phyloP scores from a whole-genome alignment of 768 basidiomycete species.

The Mycena belliarum region DNA sequence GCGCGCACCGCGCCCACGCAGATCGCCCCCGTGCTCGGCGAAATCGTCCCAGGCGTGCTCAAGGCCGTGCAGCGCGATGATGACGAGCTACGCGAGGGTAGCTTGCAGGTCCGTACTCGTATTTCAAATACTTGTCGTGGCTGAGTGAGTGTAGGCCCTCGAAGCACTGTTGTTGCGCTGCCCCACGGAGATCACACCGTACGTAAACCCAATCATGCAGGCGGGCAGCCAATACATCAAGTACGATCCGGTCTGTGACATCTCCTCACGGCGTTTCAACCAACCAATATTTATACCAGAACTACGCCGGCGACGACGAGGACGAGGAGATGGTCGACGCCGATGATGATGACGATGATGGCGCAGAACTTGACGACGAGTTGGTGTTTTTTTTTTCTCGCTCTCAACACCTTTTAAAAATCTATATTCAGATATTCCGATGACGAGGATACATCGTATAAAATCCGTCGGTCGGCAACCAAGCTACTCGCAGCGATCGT shows the following conservation, averaged over 20 bases:
- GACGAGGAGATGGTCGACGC: conserved; percentile 66
- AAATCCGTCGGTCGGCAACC: conserved; percentile 90
- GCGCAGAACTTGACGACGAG: conserved; percentile 76
- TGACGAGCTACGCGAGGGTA: conserved; percentile 81
- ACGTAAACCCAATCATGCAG: conserved; percentile 66
- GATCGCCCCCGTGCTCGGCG: conserved; percentile 57
- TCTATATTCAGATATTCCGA: conserved; percentile 76
- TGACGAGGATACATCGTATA: conserved; percentile 98
- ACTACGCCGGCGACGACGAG: conserved; percentile 53
- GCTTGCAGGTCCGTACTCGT: conserved; percentile 59
- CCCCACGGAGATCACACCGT: conserved; percentile 78
- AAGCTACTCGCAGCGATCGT: conserved; percentile 86
- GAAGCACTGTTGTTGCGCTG: conserved; percentile 85
- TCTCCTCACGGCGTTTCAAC: neutral
- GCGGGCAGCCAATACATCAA: conserved; percentile 80
- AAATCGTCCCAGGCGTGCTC: conserved; percentile 71
- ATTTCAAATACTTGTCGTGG: neutral
- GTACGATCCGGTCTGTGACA: conserved; percentile 87
- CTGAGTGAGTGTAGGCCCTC: conserved; percentile 55
- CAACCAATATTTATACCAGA: conserved; percentile 31
- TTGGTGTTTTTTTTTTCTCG: conserved; percentile 9
- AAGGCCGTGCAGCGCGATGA: conserved; percentile 73
- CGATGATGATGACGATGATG: conserved; percentile 80
- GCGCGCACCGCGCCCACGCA: conserved; percentile 72
- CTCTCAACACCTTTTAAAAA: conserved; percentile 10